These are phyloP conservation scores for Agroathelia rolfsii DNA, from an alignment of 1,284 basidiomycete species.

Conservation along the genomic window DNA sequence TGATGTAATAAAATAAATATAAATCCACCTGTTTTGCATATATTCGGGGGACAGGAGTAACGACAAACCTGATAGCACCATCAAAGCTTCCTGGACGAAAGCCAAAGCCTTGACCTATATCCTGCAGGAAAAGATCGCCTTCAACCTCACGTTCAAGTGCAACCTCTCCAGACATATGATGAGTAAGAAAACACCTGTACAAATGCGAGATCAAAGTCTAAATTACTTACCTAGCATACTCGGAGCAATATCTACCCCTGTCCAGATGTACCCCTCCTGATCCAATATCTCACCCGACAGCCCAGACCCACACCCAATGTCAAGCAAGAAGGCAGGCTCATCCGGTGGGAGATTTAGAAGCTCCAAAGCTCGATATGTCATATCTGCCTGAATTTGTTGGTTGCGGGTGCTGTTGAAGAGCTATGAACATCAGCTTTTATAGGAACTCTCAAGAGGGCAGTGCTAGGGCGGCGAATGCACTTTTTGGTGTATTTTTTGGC, in stretches of 20 bases:
- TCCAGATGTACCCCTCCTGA: conserved; percentile 91
- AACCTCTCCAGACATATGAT: conserved; percentile 56
- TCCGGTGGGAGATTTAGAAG: conserved; percentile 76
- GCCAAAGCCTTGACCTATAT: conserved; percentile 89
- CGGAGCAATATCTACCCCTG: conserved; percentile 91
- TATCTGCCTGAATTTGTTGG: conserved; percentile 94
- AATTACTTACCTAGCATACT: conserved; percentile 84
- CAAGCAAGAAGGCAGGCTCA: conserved; percentile 77
- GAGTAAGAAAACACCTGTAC: conserved; percentile 3
- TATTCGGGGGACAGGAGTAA: conserved; percentile 1
- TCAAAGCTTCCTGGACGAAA: conserved; percentile 97
- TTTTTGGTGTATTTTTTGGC: conserved; percentile 96
- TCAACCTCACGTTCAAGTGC: conserved; percentile 90
- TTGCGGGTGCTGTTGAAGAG: conserved; percentile 92
- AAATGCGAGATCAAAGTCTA: too few relatives aligned
- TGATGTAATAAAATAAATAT: too few relatives aligned
- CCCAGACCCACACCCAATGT: conserved; percentile 98
- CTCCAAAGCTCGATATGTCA: conserved; percentile 95
- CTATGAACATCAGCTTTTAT: conserved; percentile 5
- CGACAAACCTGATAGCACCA: conserved; percentile 83
- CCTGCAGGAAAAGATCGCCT: conserved; percentile 87
- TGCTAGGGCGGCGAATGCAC: conserved; percentile 33
- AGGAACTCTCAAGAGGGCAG: conserved; percentile 3
- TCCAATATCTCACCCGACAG: conserved; percentile 96
- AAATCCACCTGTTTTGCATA: too few relatives aligned